Conservation (phyloP, 345 rosid genomes). For the Aegle marmelos region DNA sequence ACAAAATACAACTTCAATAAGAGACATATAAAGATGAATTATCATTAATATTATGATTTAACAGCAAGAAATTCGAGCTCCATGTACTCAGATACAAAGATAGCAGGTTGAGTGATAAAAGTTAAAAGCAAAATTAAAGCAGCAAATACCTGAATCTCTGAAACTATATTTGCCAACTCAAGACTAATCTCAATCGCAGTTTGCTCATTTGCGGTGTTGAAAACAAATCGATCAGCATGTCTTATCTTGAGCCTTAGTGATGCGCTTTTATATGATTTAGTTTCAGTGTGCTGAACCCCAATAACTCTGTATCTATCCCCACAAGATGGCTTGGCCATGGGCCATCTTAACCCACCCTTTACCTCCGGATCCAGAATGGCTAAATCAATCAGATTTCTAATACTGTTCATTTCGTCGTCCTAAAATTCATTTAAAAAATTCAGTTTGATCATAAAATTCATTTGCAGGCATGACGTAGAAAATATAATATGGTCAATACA, state of each 20-base stretch:
- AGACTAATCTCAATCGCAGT: slow-evolving; percentile 36
- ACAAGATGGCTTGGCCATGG: slow-evolving; percentile 37
- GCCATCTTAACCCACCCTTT: slow-evolving; percentile 79
- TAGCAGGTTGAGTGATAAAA: background rate
- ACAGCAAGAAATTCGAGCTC: background rate
- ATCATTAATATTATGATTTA: background rate
- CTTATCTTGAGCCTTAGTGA: slow-evolving; percentile 47
- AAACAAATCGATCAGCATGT: slow-evolving; percentile 56
- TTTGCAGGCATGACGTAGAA: background rate
- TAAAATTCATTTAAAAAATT: slow-evolving; percentile 21
- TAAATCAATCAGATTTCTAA: slow-evolving; percentile 39
- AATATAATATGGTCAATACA: background rate
- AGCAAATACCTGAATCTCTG: slow-evolving; percentile 29
- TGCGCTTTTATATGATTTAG: slow-evolving; percentile 35
- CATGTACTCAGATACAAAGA: background rate
- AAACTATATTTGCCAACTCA: slow-evolving; percentile 46
- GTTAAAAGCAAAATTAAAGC: background rate
- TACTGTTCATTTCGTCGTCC: slow-evolving; percentile 55
- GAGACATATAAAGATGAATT: background rate
- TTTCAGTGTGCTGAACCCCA: slow-evolving; percentile 45
- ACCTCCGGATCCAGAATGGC: slow-evolving; percentile 54
- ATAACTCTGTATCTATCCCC: slow-evolving; percentile 38
- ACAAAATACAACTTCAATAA: background rate
- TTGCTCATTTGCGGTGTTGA: slow-evolving; percentile 37
- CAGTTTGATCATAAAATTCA: background rate